phyloP scores from a whole-genome alignment of 2,329 filamentous ascomycete genomes.

The Exophiala lecanii-corni region DNA sequence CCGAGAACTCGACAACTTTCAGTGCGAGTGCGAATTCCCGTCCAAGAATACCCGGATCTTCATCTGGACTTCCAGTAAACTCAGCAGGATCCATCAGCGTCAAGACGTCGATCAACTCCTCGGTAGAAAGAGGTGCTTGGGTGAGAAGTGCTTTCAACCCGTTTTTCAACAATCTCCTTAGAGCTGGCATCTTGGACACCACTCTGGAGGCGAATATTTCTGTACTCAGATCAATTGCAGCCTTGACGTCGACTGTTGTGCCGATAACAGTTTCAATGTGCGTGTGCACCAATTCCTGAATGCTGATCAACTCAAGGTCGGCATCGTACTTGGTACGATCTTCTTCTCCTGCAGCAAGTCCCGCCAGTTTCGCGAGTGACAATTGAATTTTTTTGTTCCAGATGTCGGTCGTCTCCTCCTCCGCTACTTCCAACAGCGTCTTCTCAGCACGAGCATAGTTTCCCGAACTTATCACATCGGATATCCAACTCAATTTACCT shows the following conservation, averaged over 20 bases:
- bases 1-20: slow-evolving; percentile 50
- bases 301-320: slow-evolving; percentile 52
- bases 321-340: slow-evolving; percentile 16
- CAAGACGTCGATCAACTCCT: slow-evolving; percentile 58
- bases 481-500: slow-evolving; percentile 86
- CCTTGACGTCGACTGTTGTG: slow-evolving; percentile 72
- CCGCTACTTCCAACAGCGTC: slow-evolving; percentile 65
- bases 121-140: slow-evolving; percentile 60
- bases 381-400: slow-evolving; percentile 95
- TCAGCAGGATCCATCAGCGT: slow-evolving; percentile 66
- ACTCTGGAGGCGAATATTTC: slow-evolving; percentile 56
- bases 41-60: slow-evolving; percentile 45
- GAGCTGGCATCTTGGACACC: slow-evolving; percentile 57
- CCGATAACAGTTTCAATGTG: slow-evolving; percentile 64
- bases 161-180: slow-evolving; percentile 67
- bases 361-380: slow-evolving; percentile 77
- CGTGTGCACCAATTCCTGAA: slow-evolving; percentile 76
- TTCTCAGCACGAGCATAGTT: slow-evolving; percentile 70
- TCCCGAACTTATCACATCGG: slow-evolving; percentile 73
- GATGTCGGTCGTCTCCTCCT: slow-evolving; percentile 67
- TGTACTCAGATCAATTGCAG: slow-evolving; percentile 68
- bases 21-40: slow-evolving; percentile 73
- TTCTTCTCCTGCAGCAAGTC: slow-evolving; percentile 58
- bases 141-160: slow-evolving; percentile 65
- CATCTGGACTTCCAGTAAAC: slow-evolving; percentile 36